phyloP scores from a whole-genome alignment of 345 rosid genomes.

The Citropsis articulata region DNA sequence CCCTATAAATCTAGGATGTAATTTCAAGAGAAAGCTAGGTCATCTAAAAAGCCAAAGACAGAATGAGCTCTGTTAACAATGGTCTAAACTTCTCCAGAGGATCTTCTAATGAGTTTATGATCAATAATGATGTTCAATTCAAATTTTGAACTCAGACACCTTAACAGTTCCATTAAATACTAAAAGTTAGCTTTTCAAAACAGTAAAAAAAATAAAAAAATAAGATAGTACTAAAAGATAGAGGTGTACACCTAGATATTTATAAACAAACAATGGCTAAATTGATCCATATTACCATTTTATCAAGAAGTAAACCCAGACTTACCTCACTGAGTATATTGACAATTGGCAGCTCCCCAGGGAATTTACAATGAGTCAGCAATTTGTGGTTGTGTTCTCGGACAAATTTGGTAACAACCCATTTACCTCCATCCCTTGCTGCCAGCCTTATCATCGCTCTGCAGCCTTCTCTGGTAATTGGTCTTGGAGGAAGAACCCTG shows the following conservation, averaged over 20 bases:
- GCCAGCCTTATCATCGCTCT: slow-evolving; percentile 47
- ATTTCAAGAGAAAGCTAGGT: too few relatives aligned
- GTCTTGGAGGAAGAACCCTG: slow-evolving; percentile 44
- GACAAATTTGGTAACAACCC: slow-evolving; percentile 41
- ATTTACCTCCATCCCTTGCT: slow-evolving; percentile 38
- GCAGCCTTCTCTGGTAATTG: slow-evolving; percentile 47
- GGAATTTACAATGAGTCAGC: slow-evolving; percentile 28
- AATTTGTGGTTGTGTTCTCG: slow-evolving; percentile 39
- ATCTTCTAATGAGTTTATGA: neutral
- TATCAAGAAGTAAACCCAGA: neutral
- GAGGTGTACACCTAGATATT: neutral
- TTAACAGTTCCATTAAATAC: neutral
- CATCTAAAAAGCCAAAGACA: too few relatives aligned
- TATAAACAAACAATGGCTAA: neutral
- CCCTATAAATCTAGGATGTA: too few relatives aligned
- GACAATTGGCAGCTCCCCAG: slow-evolving; percentile 33
- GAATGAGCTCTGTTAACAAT: neutral
- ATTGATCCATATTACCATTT: slow-evolving; percentile 3
- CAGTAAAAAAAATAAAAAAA: too few relatives aligned
- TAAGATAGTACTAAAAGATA: neutral
- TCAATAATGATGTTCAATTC: neutral
- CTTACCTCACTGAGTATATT: slow-evolving; percentile 43
- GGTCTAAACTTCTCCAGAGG: neutral
- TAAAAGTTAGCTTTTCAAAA: neutral
- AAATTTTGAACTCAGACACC: neutral